These are phyloP conservation scores for Calonectria pteridis DNA, from an alignment of 2,329 filamentous ascomycete species.

Conservation along the genomic window DNA sequence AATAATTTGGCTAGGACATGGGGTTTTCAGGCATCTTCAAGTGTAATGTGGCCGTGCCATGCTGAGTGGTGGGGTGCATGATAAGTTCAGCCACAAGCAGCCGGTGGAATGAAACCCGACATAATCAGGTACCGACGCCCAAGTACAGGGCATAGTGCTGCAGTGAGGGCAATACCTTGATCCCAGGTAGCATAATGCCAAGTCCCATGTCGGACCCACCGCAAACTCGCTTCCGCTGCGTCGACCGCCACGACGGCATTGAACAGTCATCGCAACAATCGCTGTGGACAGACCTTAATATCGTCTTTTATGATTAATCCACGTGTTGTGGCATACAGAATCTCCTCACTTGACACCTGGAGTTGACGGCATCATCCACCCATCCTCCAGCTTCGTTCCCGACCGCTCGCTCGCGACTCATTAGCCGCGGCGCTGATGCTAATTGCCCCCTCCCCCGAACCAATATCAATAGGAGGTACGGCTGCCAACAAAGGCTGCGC, in stretches of 20 bases:
- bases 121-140: slow-evolving; percentile 11
- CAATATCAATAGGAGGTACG: slow-evolving; percentile 23
- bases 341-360: not conserved
- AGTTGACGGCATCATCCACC: not conserved
- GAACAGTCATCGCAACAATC: slow-evolving; percentile 31
- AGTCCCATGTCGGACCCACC: slow-evolving; percentile 29
- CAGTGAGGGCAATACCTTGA: slow-evolving; percentile 1
- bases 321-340: slow-evolving; percentile 23
- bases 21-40: not conserved
- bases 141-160: not conserved
- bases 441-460: slow-evolving; percentile 25
- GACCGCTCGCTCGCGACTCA: slow-evolving; percentile 22
- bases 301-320: slow-evolving; percentile 21
- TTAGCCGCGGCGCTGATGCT: slow-evolving; percentile 39
- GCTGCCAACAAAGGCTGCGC: slow-evolving; percentile 17
- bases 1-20: slow-evolving; percentile 1
- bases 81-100: slow-evolving; percentile 14
- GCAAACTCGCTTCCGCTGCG: slow-evolving; percentile 35
- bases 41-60: not conserved
- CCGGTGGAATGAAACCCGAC: slow-evolving; percentile 19
- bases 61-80: slow-evolving; percentile 5
- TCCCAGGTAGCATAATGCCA: slow-evolving; percentile 25
- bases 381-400: slow-evolving; percentile 23
- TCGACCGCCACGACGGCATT: slow-evolving; percentile 35
- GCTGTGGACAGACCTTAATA: slow-evolving; percentile 17